phyloP scores from a whole-genome alignment of 2,329 filamentous ascomycete genomes.

The Aspergillus awamori region DNA sequence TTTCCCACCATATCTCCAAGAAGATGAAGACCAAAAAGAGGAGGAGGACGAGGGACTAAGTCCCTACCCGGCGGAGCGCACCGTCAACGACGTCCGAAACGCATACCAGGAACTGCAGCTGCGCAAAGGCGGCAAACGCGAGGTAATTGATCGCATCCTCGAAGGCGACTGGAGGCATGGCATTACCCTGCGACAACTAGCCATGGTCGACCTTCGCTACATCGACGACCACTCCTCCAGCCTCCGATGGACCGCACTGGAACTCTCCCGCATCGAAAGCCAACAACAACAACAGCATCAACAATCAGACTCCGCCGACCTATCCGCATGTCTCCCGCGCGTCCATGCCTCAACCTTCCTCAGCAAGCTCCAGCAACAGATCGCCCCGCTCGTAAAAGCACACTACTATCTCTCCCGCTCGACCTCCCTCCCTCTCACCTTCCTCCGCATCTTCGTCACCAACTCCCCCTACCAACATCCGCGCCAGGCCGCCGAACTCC shows the following conservation, averaged over 20 bases:
- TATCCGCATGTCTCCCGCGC: conserved; percentile 58
- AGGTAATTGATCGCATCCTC: conserved; percentile 59
- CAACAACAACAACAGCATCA: conserved; percentile 13
- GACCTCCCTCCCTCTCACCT: conserved; percentile 62
- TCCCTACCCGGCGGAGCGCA: conserved; percentile 68
- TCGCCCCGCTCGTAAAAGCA: conserved; percentile 77
- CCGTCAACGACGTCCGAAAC: conserved; percentile 67
- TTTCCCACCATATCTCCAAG: conserved; percentile 62
- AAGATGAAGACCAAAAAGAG: conserved; percentile 49
- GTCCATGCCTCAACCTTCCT: conserved; percentile 83
- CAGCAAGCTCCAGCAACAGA: conserved; percentile 71
- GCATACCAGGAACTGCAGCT: conserved; percentile 64
- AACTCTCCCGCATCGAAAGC: conserved; percentile 41
- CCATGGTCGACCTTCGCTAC: conserved; percentile 57
- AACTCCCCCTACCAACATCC: conserved; percentile 76
- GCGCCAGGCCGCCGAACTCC: conserved; percentile 39
- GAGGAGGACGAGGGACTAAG: conserved; percentile 58
- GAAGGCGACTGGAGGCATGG: conserved; percentile 62
- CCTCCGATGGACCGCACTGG: conserved; percentile 57
- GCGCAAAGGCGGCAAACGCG: conserved; percentile 55
- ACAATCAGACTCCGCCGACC: conserved; percentile 30
- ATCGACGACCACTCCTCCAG: conserved; percentile 56
- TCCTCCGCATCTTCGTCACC: conserved; percentile 77
- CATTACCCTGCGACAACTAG: conserved; percentile 58
- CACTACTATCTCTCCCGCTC: conserved; percentile 81